phyloP scores from a whole-genome alignment of 805 yeast genomes.

The Yamadazyma olivae region DNA sequence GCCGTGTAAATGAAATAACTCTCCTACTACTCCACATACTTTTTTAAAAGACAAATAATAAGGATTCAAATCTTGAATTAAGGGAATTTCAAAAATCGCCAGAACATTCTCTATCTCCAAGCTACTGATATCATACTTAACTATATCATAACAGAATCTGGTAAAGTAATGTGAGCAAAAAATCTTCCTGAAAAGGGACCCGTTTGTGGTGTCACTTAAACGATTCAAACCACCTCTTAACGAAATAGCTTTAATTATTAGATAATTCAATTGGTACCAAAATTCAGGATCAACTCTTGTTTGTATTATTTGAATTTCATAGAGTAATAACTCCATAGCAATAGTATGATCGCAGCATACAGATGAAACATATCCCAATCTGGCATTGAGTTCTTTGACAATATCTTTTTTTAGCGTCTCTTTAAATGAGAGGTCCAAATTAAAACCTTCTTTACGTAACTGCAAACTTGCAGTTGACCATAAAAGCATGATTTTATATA shows the following conservation, averaged over 20 bases:
- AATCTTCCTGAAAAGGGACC: not conserved
- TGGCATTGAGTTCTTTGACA: not conserved
- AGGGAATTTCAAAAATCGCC: not conserved
- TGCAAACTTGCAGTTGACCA: not conserved
- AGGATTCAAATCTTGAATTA: not conserved
- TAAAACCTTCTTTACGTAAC: not conserved
- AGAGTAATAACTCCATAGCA: constrained; percentile 1
- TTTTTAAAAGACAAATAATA: not conserved
- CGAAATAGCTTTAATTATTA: constrained; percentile 1
- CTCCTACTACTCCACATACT: not conserved
- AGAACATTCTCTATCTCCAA: constrained; percentile 2
- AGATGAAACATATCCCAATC: constrained; percentile 1
- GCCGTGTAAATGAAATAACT: constrained; percentile 1
- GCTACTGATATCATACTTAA: not conserved
- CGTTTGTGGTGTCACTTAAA: not conserved
- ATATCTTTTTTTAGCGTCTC: not conserved
- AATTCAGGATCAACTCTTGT: not conserved
- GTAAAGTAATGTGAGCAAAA: constrained; percentile 3
- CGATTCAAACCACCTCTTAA: constrained; percentile 1
- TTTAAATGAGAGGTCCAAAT: not conserved
- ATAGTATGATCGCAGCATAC: constrained; percentile 4
- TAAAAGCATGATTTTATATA: constrained; percentile 1
- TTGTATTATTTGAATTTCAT: not conserved
- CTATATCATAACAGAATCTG: not conserved
- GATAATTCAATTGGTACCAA: not conserved